These are phyloP conservation scores for Hypericum perforatum DNA, from an alignment of 345 rosid genomes.

Conservation along the genomic window DNA sequence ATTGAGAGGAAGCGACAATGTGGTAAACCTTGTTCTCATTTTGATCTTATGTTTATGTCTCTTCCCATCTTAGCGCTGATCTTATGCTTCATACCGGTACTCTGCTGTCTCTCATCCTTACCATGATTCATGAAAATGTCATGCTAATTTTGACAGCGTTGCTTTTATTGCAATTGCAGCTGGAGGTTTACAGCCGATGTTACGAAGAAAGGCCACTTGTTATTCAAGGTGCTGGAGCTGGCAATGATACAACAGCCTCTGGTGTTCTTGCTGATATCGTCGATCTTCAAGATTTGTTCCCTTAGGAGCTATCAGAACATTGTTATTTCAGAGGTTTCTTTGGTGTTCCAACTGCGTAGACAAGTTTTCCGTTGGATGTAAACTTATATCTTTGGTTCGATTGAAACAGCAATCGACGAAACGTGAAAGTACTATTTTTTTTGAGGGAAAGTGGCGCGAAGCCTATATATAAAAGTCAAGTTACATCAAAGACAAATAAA, in stretches of 20 bases:
- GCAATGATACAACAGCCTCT: constrained; percentile 90
- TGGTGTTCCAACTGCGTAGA: no score
- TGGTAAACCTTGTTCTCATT: constrained; percentile 33
- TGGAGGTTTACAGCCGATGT: constrained; percentile 80
- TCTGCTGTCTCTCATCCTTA: constrained; percentile 2
- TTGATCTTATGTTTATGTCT: not conserved
- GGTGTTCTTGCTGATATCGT: constrained; percentile 87
- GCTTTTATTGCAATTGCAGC: constrained; percentile 33
- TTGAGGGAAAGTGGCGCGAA: no score
- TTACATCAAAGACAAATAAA: no score
- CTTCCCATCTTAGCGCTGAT: not conserved
- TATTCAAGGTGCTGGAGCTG: constrained; percentile 98
- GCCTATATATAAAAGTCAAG: no score
- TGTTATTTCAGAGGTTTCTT: no score
- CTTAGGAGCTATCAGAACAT: constrained; percentile 6
- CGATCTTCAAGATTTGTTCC: constrained; percentile 77
- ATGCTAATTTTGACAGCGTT: no score
- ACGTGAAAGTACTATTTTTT: no score
- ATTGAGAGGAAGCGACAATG: constrained; percentile 87
- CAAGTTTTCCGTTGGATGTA: no score
- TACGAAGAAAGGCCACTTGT: constrained; percentile 69
- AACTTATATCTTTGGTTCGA: no score
- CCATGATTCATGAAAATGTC: no score
- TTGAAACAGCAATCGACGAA: no score
- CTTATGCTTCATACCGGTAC: not conserved